phyloP scores from a whole-genome alignment of 345 rosid genomes.

The Citrus maxima region DNA sequence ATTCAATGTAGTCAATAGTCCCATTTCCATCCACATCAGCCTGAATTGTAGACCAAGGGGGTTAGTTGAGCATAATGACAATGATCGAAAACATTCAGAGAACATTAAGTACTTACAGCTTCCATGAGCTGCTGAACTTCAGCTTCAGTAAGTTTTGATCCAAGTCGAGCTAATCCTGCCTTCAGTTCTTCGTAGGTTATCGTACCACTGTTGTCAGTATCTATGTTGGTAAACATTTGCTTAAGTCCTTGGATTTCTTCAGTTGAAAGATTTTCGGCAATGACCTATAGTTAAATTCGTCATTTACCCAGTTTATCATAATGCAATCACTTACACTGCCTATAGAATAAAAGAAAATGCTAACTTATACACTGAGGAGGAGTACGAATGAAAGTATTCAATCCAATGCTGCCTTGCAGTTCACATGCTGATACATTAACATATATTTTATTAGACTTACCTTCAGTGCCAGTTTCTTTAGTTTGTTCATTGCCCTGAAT shows the following conservation, averaged over 20 bases:
- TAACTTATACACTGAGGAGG: neutral
- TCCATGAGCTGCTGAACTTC: conserved; percentile 91
- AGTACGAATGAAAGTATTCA: neutral
- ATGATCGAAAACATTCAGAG: neutral
- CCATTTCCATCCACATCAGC: conserved; percentile 95
- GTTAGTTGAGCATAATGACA: neutral
- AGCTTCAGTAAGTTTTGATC: conserved; percentile 71
- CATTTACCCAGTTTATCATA: neutral
- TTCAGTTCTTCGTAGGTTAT: conserved; percentile 83
- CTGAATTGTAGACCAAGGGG: conserved; percentile 28
- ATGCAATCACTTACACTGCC: neutral
- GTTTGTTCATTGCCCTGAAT: conserved; percentile 92
- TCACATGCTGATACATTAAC: neutral
- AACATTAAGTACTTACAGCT: conserved; percentile 48
- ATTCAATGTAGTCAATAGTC: conserved; percentile 77
- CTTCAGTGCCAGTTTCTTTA: conserved; percentile 91
- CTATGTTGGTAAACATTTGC: conserved; percentile 71
- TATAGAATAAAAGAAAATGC: neutral
- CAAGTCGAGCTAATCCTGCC: conserved; percentile 69
- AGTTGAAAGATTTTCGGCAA: conserved; percentile 70
- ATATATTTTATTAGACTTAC: conserved; percentile 24
- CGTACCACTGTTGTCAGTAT: conserved; percentile 79
- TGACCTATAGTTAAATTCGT: conserved; percentile 45
- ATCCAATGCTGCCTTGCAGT: neutral
- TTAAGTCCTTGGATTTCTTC: conserved; percentile 85